Percentiles rank a stretch among this genome's conserved stretches.
phyloP scores from a whole-genome alignment of 257 asterid genomes.

The Petunia secreta region DNA sequence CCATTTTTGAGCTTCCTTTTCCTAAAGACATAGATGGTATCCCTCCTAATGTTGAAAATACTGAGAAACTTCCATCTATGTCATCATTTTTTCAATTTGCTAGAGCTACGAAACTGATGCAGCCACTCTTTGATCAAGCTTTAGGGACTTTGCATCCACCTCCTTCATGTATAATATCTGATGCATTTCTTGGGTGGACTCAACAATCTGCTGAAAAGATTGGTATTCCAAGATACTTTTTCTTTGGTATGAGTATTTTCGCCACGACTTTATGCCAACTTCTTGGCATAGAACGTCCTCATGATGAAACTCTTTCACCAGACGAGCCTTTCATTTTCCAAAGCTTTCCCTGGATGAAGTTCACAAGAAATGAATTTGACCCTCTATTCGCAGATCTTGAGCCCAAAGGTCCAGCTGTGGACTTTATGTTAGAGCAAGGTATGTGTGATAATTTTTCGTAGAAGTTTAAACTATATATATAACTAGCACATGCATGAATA shows the following conservation, averaged over 20 bases:
- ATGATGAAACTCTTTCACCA: slow-evolving; percentile 32
- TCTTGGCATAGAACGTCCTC: slow-evolving; percentile 47
- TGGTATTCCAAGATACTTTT: slow-evolving; percentile 53
- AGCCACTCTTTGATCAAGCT: slow-evolving; percentile 48
- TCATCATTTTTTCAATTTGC: slow-evolving; percentile 42
- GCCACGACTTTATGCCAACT: slow-evolving; percentile 45
- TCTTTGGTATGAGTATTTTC: slow-evolving; percentile 61
- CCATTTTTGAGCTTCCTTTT: slow-evolving; percentile 62
- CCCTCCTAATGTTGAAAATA: slow-evolving; percentile 69
- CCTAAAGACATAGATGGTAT: slow-evolving; percentile 52
- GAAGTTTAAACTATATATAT: no score
- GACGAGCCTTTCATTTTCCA: slow-evolving; percentile 51
- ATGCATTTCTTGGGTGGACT: slow-evolving; percentile 67
- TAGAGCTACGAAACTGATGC: slow-evolving; percentile 55
- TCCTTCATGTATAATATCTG: slow-evolving; percentile 61
- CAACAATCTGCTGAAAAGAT: slow-evolving; percentile 47
- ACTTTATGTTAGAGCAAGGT: slow-evolving; percentile 50
- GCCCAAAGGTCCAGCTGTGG: slow-evolving; percentile 56
- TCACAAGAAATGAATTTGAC: slow-evolving; percentile 64
- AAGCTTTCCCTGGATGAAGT: slow-evolving; percentile 41
- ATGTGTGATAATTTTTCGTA: not conserved
- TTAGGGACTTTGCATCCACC: slow-evolving; percentile 42
- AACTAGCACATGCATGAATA: no score
- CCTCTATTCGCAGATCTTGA: slow-evolving; percentile 51
- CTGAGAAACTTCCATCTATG: slow-evolving; percentile 57